phyloP scores from a whole-genome alignment of 2,329 filamentous ascomycete species.

The Penicillium rolfsii region DNA sequence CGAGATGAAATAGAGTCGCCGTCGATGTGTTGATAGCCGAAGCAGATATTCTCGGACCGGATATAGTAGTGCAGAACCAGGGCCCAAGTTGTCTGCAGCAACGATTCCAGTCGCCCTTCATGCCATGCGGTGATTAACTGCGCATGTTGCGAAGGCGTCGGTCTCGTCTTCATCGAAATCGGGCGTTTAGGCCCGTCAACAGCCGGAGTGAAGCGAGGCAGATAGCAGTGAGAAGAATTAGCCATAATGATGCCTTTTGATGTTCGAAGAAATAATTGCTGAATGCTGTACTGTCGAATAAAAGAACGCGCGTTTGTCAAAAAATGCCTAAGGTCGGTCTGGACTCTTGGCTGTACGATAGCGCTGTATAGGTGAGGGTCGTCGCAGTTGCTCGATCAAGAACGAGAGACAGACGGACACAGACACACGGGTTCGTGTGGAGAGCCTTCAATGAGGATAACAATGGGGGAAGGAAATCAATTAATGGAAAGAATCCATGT shows the following conservation, averaged over 20 bases:
- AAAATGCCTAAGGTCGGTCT: constrained; percentile 1
- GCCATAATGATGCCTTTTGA: constrained; percentile 27
- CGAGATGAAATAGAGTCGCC: constrained; percentile 22
- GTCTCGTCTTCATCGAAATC: constrained; percentile 40
- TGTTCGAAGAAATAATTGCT: background rate
- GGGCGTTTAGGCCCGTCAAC: constrained; percentile 37
- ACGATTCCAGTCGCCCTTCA: constrained; percentile 29
- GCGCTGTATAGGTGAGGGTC: background rate
- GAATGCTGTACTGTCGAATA: background rate
- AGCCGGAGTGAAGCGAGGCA: constrained; percentile 40
- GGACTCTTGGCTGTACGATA: background rate
- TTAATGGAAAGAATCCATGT: constrained; percentile 16
- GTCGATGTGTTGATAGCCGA: constrained; percentile 46
- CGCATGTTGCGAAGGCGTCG: constrained; percentile 34
- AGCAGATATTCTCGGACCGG: constrained; percentile 53
- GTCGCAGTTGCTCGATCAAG: constrained; percentile 5
- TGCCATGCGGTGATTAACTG: constrained; percentile 39
- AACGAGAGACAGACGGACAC: constrained; percentile 5
- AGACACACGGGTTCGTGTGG: background rate
- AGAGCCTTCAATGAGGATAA: constrained; percentile 8
- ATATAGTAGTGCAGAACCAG: constrained; percentile 52
- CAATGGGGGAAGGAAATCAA: constrained; percentile 1
- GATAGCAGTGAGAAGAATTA: constrained; percentile 39
- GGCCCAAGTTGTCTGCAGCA: constrained; percentile 51
- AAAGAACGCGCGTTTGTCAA: background rate